Evolutionary conservation across 345 rosid genomes (phyloP).

Genomic region (Hypericum androsaemum): DNA sequence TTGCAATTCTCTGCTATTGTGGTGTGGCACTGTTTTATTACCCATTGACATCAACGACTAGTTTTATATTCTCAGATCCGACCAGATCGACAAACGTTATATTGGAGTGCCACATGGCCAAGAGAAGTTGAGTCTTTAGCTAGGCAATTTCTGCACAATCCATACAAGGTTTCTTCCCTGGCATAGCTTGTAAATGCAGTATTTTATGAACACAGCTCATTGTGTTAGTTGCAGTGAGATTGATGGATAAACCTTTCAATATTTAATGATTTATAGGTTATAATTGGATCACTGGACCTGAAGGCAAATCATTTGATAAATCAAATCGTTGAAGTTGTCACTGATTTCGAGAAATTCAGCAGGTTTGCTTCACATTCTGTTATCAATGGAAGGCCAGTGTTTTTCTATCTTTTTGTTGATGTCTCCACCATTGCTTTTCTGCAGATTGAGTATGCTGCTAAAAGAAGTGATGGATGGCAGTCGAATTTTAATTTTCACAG

Average conservation of each 20-base stretch:
- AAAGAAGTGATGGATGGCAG: conserved; percentile 79
- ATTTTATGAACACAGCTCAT: conserved; percentile 1
- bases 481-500: conserved; percentile 75
- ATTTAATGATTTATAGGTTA: conserved; percentile 39
- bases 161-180: conserved; percentile 55
- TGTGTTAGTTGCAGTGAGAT: not conserved
- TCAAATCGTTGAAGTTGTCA: conserved; percentile 78
- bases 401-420: conserved; percentile 3
- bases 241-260: conserved; percentile 2
- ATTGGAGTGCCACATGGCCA: conserved; percentile 99
- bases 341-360: conserved; percentile 69
- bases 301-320: conserved; percentile 91
- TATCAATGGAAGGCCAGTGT: conserved; percentile 1
- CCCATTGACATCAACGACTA: not conserved
- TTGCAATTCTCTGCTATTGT: too few species aligned
- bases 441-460: conserved; percentile 67
- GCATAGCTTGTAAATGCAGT: not conserved
- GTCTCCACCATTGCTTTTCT: conserved; percentile 3
- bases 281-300: conserved; percentile 69
- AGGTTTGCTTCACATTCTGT: conserved; percentile 46
- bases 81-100: conserved; percentile 92
- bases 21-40: too few species aligned
- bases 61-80: conserved; percentile 48
- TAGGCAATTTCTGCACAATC: conserved; percentile 73
- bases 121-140: conserved; percentile 85